A percentile compares a stretch with the other conserved stretches of the same genome.
Evolutionary conservation across 1,139 yeast species (phyloP).

Genomic region (Tardiomyces digboiensis): DNA sequence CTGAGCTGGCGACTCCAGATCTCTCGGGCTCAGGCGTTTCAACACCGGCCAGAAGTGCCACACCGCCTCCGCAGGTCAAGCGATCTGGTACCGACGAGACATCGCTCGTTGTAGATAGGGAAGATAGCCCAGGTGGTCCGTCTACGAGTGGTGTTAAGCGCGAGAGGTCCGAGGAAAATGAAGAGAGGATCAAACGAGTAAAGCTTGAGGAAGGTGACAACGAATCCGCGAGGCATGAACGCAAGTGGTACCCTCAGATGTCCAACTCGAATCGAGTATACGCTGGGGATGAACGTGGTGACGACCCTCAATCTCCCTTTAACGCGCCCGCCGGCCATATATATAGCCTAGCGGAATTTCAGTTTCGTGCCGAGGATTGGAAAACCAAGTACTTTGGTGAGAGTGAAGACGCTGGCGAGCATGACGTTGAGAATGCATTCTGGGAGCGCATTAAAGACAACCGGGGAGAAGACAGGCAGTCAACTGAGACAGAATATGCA

Average conservation of each 20-base stretch:
- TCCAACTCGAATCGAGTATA: slow-evolving; percentile 1
- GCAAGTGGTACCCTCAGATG: background rate
- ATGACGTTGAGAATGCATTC: background rate
- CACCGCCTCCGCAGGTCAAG: slow-evolving; percentile 1
- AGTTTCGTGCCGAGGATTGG: slow-evolving; percentile 13
- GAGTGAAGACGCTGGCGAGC: background rate
- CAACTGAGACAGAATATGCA: background rate
- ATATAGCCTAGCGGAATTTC: slow-evolving; percentile 54
- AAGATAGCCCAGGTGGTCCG: too few species aligned
- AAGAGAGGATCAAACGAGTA: background rate
- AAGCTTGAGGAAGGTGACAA: background rate
- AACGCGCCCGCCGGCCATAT: slow-evolving; percentile 55
- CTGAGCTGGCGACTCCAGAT: slow-evolving; percentile 11
- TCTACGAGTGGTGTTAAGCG: too few species aligned
- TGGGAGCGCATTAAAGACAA: background rate
- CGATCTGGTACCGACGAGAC: slow-evolving; percentile 3
- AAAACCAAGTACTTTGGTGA: background rate
- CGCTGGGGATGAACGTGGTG: too few species aligned
- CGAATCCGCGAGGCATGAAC: background rate
- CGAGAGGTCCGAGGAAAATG: background rate
- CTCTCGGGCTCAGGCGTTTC: slow-evolving; percentile 7
- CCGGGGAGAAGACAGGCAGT: background rate
- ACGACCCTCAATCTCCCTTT: too few species aligned
- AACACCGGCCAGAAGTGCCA: slow-evolving; percentile 6
- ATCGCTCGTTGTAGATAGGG: too few species aligned